Evolutionary conservation across 768 basidiomycete genomes (phyloP).

Genomic region (Sistotremastrum suecicum): DNA sequence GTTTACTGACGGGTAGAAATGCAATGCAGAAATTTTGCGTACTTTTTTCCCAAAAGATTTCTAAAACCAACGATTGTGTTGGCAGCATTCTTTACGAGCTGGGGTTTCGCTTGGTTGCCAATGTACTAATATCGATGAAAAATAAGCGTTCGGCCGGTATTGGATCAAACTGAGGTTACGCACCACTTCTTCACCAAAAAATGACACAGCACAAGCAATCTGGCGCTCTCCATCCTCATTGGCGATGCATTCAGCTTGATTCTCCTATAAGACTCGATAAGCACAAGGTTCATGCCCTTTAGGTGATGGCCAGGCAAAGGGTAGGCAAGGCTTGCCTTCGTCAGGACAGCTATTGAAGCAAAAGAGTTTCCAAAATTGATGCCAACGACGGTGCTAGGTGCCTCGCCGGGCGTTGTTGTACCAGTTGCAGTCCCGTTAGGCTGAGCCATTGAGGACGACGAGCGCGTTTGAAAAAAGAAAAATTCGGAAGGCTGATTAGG

Average conservation of each 20-base stretch:
- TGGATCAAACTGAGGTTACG: slow-evolving; percentile 16
- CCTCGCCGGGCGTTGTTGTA: neutral
- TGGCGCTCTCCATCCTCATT: slow-evolving; percentile 98
- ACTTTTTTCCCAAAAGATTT: slow-evolving; percentile 89
- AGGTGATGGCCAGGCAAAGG: neutral
- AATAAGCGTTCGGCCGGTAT: neutral
- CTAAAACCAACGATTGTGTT: slow-evolving; percentile 96
- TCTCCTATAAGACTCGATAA: slow-evolving; percentile 41
- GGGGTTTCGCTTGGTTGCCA: slow-evolving; percentile 86
- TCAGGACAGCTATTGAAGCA: slow-evolving; percentile 89
- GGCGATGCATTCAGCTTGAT: slow-evolving; percentile 86
- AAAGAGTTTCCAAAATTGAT: slow-evolving; percentile 96
- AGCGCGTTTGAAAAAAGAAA: no score
- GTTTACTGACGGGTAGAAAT: neutral
- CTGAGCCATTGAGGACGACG: neutral
- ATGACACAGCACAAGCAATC: slow-evolving; percentile 88
- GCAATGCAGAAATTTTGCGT: slow-evolving; percentile 13
- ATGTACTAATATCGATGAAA: slow-evolving; percentile 52
- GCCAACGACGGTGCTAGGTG: slow-evolving; percentile 48
- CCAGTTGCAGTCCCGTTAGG: neutral
- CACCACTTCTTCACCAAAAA: slow-evolving; percentile 83
- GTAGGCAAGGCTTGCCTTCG: slow-evolving; percentile 46
- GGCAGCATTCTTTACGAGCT: slow-evolving; percentile 86
- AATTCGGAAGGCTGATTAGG: no score
- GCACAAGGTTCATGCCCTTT: neutral